phyloP scores from a whole-genome alignment of 345 rosid genomes.

The Leavenworthia alabamica region DNA sequence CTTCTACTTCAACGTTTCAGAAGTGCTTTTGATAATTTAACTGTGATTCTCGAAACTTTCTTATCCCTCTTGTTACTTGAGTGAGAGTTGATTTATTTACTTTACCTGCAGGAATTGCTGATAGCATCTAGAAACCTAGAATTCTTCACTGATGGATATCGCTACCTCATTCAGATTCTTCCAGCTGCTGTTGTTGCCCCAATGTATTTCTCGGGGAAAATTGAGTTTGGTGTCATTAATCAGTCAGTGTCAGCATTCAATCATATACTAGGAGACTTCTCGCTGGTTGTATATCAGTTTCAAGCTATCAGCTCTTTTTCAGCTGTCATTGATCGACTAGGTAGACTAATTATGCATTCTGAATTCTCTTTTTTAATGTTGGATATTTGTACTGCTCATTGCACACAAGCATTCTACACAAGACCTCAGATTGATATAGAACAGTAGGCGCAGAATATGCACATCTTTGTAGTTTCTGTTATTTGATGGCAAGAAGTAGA shows the following conservation, averaged over 20 bases:
- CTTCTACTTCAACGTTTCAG: slow-evolving; percentile 82
- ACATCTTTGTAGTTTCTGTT: neutral
- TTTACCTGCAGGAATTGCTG: slow-evolving; percentile 61
- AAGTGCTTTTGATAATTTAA: slow-evolving; percentile 79
- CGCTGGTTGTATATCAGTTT: slow-evolving; percentile 87
- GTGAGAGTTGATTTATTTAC: slow-evolving; percentile 13
- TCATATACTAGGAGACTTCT: slow-evolving; percentile 92
- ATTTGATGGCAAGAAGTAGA: neutral
- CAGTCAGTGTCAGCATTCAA: slow-evolving; percentile 97
- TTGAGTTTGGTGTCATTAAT: slow-evolving; percentile 97
- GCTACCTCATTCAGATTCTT: slow-evolving; percentile 93
- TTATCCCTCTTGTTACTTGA: slow-evolving; percentile 15
- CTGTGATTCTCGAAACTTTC: slow-evolving; percentile 27
- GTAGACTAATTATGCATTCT: slow-evolving; percentile 36
- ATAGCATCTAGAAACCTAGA: slow-evolving; percentile 93
- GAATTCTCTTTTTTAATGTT: neutral
- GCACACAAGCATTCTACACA: neutral
- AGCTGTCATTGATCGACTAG: slow-evolving; percentile 93
- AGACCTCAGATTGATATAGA: neutral
- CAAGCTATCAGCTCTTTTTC: slow-evolving; percentile 96
- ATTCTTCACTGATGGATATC: slow-evolving; percentile 91
- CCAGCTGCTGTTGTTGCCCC: slow-evolving; percentile 99
- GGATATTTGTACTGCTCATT: neutral
- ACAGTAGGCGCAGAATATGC: neutral
- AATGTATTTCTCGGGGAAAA: slow-evolving; percentile 92